Conservation (phyloP, 2,329 filamentous ascomycete species). For the Tolypocladium ophioglossoides region DNA sequence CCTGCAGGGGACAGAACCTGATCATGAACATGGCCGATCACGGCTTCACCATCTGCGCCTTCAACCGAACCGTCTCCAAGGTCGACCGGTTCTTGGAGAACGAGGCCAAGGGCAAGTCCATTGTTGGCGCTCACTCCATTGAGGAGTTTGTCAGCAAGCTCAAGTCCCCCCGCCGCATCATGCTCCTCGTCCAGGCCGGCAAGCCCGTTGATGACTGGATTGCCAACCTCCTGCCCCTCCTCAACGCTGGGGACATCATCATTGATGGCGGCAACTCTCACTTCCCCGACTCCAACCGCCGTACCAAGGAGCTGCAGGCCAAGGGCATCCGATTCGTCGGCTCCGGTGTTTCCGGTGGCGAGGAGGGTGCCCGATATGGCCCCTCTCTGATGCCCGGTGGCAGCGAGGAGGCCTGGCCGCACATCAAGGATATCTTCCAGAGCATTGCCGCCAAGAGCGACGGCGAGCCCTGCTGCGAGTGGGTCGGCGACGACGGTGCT, state of each 20-base stretch:
- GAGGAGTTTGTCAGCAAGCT: conserved; percentile 95
- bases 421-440: conserved; percentile 99
- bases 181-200: conserved; percentile 98
- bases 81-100: conserved; percentile 89
- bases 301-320: conserved; percentile 71
- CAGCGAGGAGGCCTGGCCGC: conserved; percentile 94
- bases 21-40: conserved; percentile 85
- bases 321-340: conserved; percentile 97
- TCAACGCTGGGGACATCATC: conserved; percentile 89
- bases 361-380: conserved; percentile 96
- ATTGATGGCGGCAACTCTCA: conserved; percentile 98
- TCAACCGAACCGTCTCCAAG: conserved; percentile 98
- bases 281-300: conserved; percentile 97
- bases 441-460: conserved; percentile 96
- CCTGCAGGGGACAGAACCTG: conserved; percentile 63
- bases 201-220: conserved; percentile 99
- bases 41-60: conserved; percentile 94
- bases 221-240: conserved; percentile 76
- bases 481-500: conserved; percentile 98
- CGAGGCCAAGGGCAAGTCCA: conserved; percentile 89
- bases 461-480: conserved; percentile 95
- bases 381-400: conserved; percentile 98
- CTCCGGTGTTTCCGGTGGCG: conserved; percentile 94
- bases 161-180: conserved; percentile 92
- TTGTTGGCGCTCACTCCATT: conserved; percentile 85